phyloP scores from a whole-genome alignment of 805 yeast genomes.

The Candida tallmaniae region DNA sequence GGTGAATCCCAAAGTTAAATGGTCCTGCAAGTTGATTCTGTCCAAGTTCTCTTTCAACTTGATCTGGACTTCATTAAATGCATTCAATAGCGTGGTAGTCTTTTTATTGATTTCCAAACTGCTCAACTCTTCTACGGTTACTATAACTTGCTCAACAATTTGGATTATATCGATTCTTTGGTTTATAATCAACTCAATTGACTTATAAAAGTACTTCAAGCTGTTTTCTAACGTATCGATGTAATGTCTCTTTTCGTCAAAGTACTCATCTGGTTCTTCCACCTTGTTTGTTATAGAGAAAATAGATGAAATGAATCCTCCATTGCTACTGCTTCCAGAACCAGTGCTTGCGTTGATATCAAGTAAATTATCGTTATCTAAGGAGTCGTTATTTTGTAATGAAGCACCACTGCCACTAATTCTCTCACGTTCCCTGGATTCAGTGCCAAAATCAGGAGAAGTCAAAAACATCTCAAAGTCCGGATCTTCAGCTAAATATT shows the following conservation, averaged over 20 bases:
- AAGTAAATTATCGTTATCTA: conserved; percentile 35
- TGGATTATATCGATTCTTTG: conserved; percentile 72
- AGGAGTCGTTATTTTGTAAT: conserved; percentile 25
- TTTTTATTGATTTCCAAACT: conserved; percentile 69
- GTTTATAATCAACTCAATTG: conserved; percentile 66
- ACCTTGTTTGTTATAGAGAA: conserved; percentile 66
- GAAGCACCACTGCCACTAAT: conserved; percentile 52
- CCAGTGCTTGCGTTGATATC: conserved; percentile 23
- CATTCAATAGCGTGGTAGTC: conserved; percentile 57
- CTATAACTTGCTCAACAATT: conserved; percentile 65
- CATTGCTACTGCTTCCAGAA: too few relatives aligned
- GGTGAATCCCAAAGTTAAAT: conserved; percentile 79
- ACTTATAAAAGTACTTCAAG: conserved; percentile 60
- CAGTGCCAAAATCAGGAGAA: conserved; percentile 62
- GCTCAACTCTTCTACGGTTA: conserved; percentile 52
- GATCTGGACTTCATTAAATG: conserved; percentile 68
- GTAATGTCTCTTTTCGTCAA: conserved; percentile 62
- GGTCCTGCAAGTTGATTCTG: conserved; percentile 78
- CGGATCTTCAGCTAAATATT: conserved; percentile 57
- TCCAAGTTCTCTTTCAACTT: conserved; percentile 70
- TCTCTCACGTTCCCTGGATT: conserved; percentile 67
- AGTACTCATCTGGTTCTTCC: conserved; percentile 75
- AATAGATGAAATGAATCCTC: conserved; percentile 64
- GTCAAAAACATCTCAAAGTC: conserved; percentile 78
- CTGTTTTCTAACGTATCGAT: conserved; percentile 71